Conservation (phyloP, 2,329 filamentous ascomycete species). For the Colletotrichum sp. region DNA sequence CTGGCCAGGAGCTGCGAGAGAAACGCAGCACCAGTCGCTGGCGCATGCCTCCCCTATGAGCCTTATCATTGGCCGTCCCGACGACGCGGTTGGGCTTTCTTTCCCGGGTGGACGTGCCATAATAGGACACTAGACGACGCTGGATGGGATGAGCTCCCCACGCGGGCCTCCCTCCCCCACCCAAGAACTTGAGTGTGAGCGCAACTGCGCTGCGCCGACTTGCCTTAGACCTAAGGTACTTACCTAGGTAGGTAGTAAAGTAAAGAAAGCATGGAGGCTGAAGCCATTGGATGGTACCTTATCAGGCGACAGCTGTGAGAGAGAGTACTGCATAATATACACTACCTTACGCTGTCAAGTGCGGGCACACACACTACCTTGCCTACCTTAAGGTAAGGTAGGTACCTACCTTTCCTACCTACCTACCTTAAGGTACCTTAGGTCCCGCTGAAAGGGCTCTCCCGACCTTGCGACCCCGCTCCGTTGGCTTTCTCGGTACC, state of each 20-base stretch:
- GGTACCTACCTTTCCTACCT: too few relatives aligned
- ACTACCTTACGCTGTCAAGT: neutral
- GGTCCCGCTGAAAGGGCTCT: neutral
- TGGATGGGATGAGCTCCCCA: neutral
- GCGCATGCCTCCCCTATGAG: conserved; percentile 5
- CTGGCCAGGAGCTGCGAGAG: neutral
- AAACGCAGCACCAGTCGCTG: conserved; percentile 8
- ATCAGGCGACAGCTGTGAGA: neutral
- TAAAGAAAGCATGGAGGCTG: neutral
- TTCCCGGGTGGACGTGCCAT: neutral
- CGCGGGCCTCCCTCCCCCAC: neutral
- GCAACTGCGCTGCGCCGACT: too few relatives aligned
- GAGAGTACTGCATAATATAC: neutral
- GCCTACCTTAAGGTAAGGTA: too few relatives aligned
- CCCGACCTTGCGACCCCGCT: neutral
- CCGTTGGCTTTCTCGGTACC: neutral
- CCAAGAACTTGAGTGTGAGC: neutral
- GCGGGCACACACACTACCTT: neutral
- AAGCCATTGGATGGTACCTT: neutral
- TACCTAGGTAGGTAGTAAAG: neutral
- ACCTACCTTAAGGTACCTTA: neutral
- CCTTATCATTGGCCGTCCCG: conserved; percentile 5
- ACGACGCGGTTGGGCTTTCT: neutral
- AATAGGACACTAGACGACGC: neutral
- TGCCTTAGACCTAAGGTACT: too few relatives aligned